These are phyloP conservation scores for Elsinoe australis DNA, from an alignment of 2,329 filamentous ascomycete species.

Conservation along the genomic window DNA sequence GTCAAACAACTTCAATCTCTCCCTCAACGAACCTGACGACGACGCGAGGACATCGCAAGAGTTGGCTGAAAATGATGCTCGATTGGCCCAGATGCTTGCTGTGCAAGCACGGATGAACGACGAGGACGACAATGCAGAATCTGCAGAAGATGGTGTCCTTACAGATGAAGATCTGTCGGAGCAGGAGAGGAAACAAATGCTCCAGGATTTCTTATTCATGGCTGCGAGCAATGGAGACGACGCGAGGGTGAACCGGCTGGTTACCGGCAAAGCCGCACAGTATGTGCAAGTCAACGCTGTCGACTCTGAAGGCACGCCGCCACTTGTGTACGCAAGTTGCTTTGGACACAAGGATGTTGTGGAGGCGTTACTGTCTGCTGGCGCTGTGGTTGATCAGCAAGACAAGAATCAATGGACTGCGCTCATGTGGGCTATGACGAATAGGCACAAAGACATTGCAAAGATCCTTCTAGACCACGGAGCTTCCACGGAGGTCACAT, in stretches of 20 bases:
- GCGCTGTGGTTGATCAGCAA: slow-evolving; percentile 83
- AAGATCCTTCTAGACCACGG: slow-evolving; percentile 88
- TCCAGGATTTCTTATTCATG: slow-evolving; percentile 88
- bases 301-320: slow-evolving; percentile 93
- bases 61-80: slow-evolving; percentile 64
- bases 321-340: slow-evolving; percentile 94
- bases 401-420: slow-evolving; percentile 97
- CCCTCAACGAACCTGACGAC: slow-evolving; percentile 72
- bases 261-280: slow-evolving; percentile 63
- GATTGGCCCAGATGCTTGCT: slow-evolving; percentile 91
- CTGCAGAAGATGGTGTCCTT: slow-evolving; percentile 73
- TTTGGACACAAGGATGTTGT: slow-evolving; percentile 94
- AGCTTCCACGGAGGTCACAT: slow-evolving; percentile 92
- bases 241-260: slow-evolving; percentile 66
- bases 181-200: slow-evolving; percentile 67
- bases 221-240: slow-evolving; percentile 94
- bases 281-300: slow-evolving; percentile 79
- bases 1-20: slow-evolving; percentile 76
- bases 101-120: slow-evolving; percentile 83
- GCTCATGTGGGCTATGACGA: slow-evolving; percentile 99
- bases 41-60: slow-evolving; percentile 50
- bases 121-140: slow-evolving; percentile 52
- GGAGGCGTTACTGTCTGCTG: slow-evolving; percentile 70
- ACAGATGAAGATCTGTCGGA: slow-evolving; percentile 64
- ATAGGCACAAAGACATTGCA: slow-evolving; percentile 90